Evolutionary conservation across 495 filamentous ascomycete species (phyloP), one percentile per base, ranked within the genome.

Genomic region (Tuber aestivum): DNA sequence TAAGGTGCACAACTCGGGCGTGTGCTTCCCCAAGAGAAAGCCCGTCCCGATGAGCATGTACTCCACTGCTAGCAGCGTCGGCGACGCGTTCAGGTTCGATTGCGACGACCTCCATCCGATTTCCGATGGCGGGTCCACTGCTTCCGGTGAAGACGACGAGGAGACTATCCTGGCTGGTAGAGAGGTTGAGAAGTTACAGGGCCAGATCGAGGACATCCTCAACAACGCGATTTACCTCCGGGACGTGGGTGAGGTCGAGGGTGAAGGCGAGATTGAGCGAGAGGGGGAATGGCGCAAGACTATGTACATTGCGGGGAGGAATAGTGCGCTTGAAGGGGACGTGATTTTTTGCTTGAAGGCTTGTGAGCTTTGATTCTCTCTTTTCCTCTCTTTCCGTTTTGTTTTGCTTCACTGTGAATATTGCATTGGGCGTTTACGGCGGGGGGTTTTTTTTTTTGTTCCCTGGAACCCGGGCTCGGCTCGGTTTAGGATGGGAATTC

Each of bases 241-340:
- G 16, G 50, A 38, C 32, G 70, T 9, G 16, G 76, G 27, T 44
- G 41, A 45, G 69, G 48, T 8, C 10, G 45, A 32, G 70, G 56
- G 18, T 65, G 77, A 23, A 71, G 56, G 14, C 4, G 56, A 35
- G 56, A 78, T 42, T 16, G 48, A 79, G 45, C 70, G 42, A 44
- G 76, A 76, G 14, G n/a, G 3, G 50, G n/a, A 61, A 61, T 27
- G 56, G 27, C 56, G 56, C 14, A 79, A 61, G 35, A 79, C 78
- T 9, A 75, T 76, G 45, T 79, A 79, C 41, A 70, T 79, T 35
- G 77, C 76, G 23, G 78, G 77, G 20, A 79, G 78, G 35, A 79
- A 79, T n/a, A 79, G 78, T 23, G 74, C 74, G 38, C 56, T 79
- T 4, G 78, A 79, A 35, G 74, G 70, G 27, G 78, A 79, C 69